Evolutionary conservation across 371 early-diverging fungal species (phyloP), one percentile per base, ranked within the genome.

Genomic region (Lichtheimia corymbifera): DNA sequence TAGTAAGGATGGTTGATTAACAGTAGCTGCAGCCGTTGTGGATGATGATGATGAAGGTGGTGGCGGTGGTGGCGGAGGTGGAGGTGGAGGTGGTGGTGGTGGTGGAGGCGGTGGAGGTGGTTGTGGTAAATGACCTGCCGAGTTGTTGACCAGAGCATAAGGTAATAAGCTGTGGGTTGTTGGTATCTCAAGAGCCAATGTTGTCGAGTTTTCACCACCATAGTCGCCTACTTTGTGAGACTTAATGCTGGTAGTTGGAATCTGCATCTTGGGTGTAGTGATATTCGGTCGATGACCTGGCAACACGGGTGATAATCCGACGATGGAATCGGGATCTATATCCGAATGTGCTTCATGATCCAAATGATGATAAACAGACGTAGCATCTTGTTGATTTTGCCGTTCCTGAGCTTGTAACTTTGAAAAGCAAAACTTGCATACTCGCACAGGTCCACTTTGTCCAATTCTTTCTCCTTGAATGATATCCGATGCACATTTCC

Each of bases 351-450:
- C 50, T 41, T 41, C 52, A 50, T 27, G 59, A 30, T 25, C 50
- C 40, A 15, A 24, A n/a, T 59, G n/a, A 30, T 54, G 55, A n/a
- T 51, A 45, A 17, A 13, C 22, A 49, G 43, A 12, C 35, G 57
- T 53, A 14, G 43, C 41, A 78, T 28, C 45, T 11, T 43, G 58
- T 41, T 49, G 53, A 44, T 53, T 41, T 20, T 55, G 50, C 11
- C 42, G 24, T 56, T 45, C 57, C n/a, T 56, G 57, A 22, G 50
- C 44, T 28, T 44, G 42, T 52, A 62, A 35, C 43, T 35, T 67
- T 49, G 18, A 45, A 76, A 67, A 76, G 68, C 94, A 94, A 64
- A 88, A 92, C 53, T 91, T 82, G 71, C 94, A 94, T 0, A 92
- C 90, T 13, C 94, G 83, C 5, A 92, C 84, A 18, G 85, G 79